A percentile compares a stretch with the other conserved stretches of the same genome.
Evolutionary conservation across 768 basidiomycete genomes (phyloP).

Genomic region (Bullera alba): DNA sequence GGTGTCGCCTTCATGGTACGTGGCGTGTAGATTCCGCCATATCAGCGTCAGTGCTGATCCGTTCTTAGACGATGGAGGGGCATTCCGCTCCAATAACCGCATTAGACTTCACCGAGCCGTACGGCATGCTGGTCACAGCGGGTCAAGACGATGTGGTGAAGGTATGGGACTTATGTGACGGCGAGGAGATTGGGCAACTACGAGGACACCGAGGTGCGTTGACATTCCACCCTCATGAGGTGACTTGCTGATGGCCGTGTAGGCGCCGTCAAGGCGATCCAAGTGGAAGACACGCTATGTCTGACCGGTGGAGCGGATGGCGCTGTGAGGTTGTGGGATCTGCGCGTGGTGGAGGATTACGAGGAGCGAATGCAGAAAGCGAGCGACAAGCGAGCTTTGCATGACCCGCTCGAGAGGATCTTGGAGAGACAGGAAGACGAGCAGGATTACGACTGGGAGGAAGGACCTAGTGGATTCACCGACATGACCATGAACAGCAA

Average conservation of each 20-base stretch:
- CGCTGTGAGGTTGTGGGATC: constrained; percentile 80
- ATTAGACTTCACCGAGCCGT: constrained; percentile 93
- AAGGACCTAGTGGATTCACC: constrained; percentile 25
- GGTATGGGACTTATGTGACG: constrained; percentile 90
- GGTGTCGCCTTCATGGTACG: constrained; percentile 94
- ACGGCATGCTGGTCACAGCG: constrained; percentile 83
- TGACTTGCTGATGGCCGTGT: not conserved
- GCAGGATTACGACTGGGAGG: constrained; percentile 32
- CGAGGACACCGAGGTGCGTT: constrained; percentile 65
- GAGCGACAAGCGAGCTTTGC: constrained; percentile 15
- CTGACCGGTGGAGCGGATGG: constrained; percentile 86
- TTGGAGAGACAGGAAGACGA: constrained; percentile 21
- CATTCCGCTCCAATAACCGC: constrained; percentile 77
- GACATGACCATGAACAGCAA: constrained; percentile 8
- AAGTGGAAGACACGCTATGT: constrained; percentile 86
- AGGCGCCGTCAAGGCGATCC: constrained; percentile 70
- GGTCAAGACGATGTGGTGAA: constrained; percentile 81
- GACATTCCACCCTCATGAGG: not conserved
- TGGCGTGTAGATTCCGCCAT: not conserved
- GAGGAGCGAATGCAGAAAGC: constrained; percentile 48
- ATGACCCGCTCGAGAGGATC: constrained; percentile 39
- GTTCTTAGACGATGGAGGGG: constrained; percentile 63
- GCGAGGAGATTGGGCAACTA: constrained; percentile 75
- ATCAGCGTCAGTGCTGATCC: constrained; percentile 4
- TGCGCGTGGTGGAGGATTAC: constrained; percentile 68